Conservation (phyloP, 805 yeast genomes). For the Candida orba region DNA sequence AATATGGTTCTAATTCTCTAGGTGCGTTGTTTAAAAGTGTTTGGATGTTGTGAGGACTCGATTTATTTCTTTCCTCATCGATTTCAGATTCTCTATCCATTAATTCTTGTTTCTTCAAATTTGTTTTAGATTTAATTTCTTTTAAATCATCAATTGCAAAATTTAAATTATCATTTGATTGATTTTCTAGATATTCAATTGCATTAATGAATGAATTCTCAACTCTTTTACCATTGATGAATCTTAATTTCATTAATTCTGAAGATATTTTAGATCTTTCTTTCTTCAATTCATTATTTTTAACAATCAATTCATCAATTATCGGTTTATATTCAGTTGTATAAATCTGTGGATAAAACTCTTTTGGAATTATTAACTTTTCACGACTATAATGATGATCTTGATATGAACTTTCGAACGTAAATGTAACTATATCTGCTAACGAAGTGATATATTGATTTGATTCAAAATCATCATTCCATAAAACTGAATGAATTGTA, state of each 20-base stretch:
- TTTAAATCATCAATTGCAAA: constrained; percentile 20
- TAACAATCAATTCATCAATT: constrained; percentile 3
- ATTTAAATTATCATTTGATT: neutral
- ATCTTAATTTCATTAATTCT: constrained; percentile 21
- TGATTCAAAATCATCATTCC: constrained; percentile 25
- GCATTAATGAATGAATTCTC: constrained; percentile 21
- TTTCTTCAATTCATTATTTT: constrained; percentile 2
- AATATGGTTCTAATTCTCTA: constrained; percentile 28
- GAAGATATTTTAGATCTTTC: constrained; percentile 14
- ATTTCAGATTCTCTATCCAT: constrained; percentile 7
- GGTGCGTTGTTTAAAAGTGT: constrained; percentile 19
- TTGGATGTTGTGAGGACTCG: constrained; percentile 24
- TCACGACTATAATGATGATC: constrained; percentile 6
- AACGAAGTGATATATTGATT: constrained; percentile 18
- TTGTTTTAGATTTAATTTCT: constrained; percentile 10
- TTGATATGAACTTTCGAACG: constrained; percentile 19
- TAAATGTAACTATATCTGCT: constrained; percentile 30
- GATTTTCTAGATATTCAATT: constrained; percentile 18
- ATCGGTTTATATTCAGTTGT: constrained; percentile 20
- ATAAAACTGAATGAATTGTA: constrained; percentile 27
- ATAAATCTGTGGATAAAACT: constrained; percentile 35
- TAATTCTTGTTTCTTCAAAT: constrained; percentile 4
- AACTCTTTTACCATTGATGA: constrained; percentile 28
- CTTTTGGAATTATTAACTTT: constrained; percentile 25
- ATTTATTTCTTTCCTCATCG: constrained; percentile 9